These are phyloP conservation scores for Paratrimastix pyriformis DNA, from an alignment of 78 protist species.

Conservation along the genomic window DNA sequence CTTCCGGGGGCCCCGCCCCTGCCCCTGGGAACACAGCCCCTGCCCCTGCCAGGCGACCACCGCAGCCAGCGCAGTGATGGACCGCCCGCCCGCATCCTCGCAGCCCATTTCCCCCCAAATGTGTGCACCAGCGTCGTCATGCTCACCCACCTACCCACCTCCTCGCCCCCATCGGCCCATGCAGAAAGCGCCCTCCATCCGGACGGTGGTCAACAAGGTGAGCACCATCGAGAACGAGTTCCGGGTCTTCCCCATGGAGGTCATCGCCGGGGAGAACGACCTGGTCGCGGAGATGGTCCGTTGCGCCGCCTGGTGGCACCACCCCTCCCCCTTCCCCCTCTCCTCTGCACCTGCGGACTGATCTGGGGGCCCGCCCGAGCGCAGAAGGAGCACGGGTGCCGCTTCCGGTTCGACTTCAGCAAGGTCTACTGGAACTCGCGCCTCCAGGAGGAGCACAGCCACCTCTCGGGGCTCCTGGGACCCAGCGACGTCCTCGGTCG, in stretches of 20 bases:
- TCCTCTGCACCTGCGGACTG: not conserved
- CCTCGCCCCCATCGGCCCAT: too few species aligned
- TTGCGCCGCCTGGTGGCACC: not conserved
- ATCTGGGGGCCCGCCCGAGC: not conserved
- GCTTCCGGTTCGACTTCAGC: conserved; percentile 64
- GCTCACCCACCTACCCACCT: too few species aligned
- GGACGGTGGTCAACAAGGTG: conserved; percentile 83
- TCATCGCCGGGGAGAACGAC: conserved; percentile 71
- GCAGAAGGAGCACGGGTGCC: conserved; percentile 58
- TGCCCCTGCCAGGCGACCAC: too few species aligned
- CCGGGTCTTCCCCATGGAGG: conserved; percentile 80
- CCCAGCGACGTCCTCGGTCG: conserved; percentile 36
- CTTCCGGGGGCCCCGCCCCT: too few species aligned
- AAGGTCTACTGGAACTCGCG: conserved; percentile 92
- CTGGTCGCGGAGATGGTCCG: conserved; percentile 39
- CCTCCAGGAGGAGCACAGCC: conserved; percentile 69
- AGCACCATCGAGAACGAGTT: conserved; percentile 61
- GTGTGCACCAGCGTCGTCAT: too few species aligned
- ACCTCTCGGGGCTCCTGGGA: conserved; percentile 39
- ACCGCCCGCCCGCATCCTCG: too few species aligned
- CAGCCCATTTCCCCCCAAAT: too few species aligned
- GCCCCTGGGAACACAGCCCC: too few species aligned
- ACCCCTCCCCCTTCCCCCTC: not conserved
- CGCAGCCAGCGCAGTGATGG: too few species aligned
- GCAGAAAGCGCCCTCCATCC: conserved; percentile 8